These are phyloP conservation scores for Ramalina peruviana DNA, from an alignment of 495 filamentous ascomycete genomes.

Conservation along the genomic window DNA sequence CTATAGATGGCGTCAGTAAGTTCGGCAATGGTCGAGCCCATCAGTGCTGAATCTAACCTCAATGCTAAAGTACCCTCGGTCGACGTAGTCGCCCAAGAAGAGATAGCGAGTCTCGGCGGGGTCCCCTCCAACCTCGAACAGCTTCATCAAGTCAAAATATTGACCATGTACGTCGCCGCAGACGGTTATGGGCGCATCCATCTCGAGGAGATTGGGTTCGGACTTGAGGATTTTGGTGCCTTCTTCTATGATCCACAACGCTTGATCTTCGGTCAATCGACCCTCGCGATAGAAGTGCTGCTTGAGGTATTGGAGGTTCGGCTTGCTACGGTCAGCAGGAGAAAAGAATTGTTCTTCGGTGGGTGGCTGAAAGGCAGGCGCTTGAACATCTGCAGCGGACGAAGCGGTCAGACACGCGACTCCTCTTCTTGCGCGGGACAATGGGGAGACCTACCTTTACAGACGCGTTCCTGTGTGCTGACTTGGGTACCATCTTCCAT, in stretches of 20 bases:
- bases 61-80: constrained; percentile 96
- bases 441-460: constrained; percentile 60
- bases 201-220: constrained; percentile 93
- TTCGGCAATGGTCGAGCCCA: background rate
- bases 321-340: constrained; percentile 71
- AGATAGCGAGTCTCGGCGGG: constrained; percentile 92
- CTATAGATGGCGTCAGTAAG: constrained; percentile 23
- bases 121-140: constrained; percentile 96
- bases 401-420: background rate
- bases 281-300: constrained; percentile 97
- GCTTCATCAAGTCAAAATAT: constrained; percentile 98
- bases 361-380: constrained; percentile 81
- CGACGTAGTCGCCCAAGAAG: constrained; percentile 95
- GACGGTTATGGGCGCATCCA: constrained; percentile 99
- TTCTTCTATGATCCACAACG: constrained; percentile 79
- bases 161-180: constrained; percentile 98
- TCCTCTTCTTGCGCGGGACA: background rate
- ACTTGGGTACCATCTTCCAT: constrained; percentile 96
- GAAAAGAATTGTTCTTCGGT: constrained; percentile 69
- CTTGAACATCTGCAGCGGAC: constrained; percentile 67
- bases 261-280: constrained; percentile 90
- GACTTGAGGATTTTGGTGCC: constrained; percentile 70
- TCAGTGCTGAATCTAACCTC: constrained; percentile 40
- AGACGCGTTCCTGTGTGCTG: constrained; percentile 86
- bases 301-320: constrained; percentile 86